Evolutionary conservation across 352 stramenopile species (phyloP), one percentile per base, ranked within the genome.

Genomic region (Phytophthora macrochlamydospora): DNA sequence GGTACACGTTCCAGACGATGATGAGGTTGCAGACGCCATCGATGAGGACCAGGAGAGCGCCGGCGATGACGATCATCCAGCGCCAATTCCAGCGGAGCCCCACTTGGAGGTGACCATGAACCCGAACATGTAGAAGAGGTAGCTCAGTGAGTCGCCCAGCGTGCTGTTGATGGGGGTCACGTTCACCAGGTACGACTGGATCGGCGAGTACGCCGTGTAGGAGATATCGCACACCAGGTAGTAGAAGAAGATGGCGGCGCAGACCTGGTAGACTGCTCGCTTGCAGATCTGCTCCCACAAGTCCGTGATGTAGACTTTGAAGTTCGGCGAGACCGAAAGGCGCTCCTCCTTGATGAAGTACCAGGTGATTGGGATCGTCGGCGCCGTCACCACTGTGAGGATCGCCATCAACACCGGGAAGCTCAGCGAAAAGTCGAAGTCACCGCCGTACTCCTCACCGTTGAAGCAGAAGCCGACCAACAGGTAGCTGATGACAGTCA

Each of bases 381-480:
- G 74, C 14, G 76, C 59, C 8, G 64, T 76, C 40, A 75, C 69
- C 3, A 72, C 57, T 46, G 59, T 71, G 48, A 81, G 65, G 33
- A 79, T 75, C 29, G 43, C 60, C 70, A 79, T 79, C 32, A 79
- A 24, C 7, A 50, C 46, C 3, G 65, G 60, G 28, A 83, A 80
- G 7, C 50, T 73, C 38, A 85, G 59, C 4, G 62, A 67, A 45
- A 81, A 85, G 37, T 67, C 57, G 33, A 81, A 86, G 24, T 59
- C 49, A 12, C 77, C 75, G 33, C 71, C 69, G 40, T 84, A 86
- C 29, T 78, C 58, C 12, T 70, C 61, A 14, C 71, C 75, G 43
- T 77, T 83, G 54, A 85, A 73, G 38, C 75, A 78, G 48, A 85
- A 73, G 13, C 74, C 77, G 11, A 79, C 65, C n/a, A 85, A 35